Conservation (phyloP, 768 basidiomycete species). For the Lactarius sanguifluus region DNA sequence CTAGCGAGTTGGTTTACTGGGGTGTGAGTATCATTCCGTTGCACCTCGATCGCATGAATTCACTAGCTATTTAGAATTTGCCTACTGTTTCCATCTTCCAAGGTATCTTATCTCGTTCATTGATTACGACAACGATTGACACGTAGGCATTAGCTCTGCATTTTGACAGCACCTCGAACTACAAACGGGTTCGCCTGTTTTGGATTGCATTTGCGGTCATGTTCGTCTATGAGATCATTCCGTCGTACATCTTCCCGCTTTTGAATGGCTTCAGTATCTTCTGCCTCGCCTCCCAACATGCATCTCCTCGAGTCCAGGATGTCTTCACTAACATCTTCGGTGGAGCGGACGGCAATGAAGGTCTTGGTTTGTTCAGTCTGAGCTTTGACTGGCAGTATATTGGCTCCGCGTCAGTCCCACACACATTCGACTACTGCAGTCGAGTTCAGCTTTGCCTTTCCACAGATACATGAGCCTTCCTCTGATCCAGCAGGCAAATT, state of each 20-base stretch:
- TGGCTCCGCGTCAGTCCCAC: slow-evolving; percentile 39
- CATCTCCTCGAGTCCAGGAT: slow-evolving; percentile 44
- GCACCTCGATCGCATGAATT: background rate
- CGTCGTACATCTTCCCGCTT: slow-evolving; percentile 61
- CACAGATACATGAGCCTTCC: slow-evolving; percentile 49
- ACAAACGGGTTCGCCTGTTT: slow-evolving; percentile 52
- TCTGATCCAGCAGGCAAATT: slow-evolving; percentile 58
- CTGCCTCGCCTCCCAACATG: slow-evolving; percentile 57
- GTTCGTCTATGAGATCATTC: slow-evolving; percentile 54
- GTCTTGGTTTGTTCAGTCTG: slow-evolving; percentile 57
- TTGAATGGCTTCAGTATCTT: slow-evolving; percentile 60
- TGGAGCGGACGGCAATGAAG: slow-evolving; percentile 65
- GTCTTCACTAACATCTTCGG: slow-evolving; percentile 66
- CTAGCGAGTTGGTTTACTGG: slow-evolving; percentile 67
- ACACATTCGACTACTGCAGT: background rate
- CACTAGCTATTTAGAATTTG: slow-evolving; percentile 42
- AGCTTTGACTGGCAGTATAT: slow-evolving; percentile 74
- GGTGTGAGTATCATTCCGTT: slow-evolving; percentile 37
- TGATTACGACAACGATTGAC: slow-evolving; percentile 23
- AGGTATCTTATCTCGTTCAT: slow-evolving; percentile 36
- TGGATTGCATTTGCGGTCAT: slow-evolving; percentile 52
- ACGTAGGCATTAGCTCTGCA: slow-evolving; percentile 47
- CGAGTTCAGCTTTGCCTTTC: background rate
- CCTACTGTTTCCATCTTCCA: slow-evolving; percentile 62
- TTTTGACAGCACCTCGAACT: slow-evolving; percentile 45